Evolutionary conservation across 179 eudicot genomes (phyloP).

Genomic region (Heliamphora pulchella): DNA sequence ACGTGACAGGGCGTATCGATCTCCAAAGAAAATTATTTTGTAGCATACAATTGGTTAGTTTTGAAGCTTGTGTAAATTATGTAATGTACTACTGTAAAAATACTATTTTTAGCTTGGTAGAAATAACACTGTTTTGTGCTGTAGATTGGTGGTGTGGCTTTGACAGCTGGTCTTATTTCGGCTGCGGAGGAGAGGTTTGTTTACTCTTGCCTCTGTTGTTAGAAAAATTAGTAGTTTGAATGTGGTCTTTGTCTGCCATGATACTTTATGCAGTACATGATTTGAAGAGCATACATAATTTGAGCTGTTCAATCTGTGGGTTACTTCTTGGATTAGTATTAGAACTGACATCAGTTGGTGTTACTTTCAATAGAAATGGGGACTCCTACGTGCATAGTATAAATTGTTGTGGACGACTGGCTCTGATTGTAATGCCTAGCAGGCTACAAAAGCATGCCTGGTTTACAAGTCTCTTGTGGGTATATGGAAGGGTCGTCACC

Average conservation of each 20-base stretch:
- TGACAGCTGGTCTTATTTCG: slow-evolving; percentile 70
- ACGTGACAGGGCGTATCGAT: slow-evolving; percentile 70
- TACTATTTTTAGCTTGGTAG: not conserved
- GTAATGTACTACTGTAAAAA: not conserved
- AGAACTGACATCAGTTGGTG: not conserved
- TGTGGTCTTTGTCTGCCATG: not conserved
- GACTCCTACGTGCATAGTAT: not conserved
- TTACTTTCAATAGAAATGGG: not conserved
- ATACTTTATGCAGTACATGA: not conserved
- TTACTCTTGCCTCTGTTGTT: not conserved
- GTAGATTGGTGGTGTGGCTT: slow-evolving; percentile 86
- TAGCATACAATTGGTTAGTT: slow-evolving; percentile 94
- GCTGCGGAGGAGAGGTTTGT: slow-evolving; percentile 90
- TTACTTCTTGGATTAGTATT: not conserved
- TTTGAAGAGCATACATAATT: not conserved
- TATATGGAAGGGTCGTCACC: too few species aligned
- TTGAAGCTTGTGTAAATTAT: not conserved
- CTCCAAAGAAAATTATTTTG: slow-evolving; percentile 87
- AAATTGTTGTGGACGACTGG: not conserved
- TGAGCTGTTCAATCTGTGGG: not conserved
- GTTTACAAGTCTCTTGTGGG: not conserved
- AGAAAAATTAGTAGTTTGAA: not conserved
- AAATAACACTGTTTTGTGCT: slow-evolving; percentile 15
- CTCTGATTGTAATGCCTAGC: not conserved
- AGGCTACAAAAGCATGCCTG: slow-evolving; percentile 5